These are phyloP conservation scores for Ophiostoma fasciatum DNA, from an alignment of 2,329 filamentous ascomycete species.

Conservation along the genomic window DNA sequence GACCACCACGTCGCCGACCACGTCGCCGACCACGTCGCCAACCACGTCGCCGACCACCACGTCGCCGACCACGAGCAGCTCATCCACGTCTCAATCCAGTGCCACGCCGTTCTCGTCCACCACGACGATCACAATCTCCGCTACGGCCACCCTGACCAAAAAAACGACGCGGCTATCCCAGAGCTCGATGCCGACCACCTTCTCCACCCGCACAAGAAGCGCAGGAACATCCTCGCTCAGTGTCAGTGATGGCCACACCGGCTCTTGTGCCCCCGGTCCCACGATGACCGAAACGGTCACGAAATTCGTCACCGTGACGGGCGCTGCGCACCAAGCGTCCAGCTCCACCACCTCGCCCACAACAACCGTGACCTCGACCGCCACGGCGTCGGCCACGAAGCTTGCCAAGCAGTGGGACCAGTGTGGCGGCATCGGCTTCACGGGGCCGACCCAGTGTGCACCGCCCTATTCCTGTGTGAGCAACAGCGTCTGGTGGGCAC, in stretches of 20 bases:
- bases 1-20: too few species aligned
- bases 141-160: constrained; percentile 8
- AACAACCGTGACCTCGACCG: constrained; percentile 2
- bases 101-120: constrained; percentile 11
- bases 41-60: too few species aligned
- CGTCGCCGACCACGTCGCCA: too few species aligned
- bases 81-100: constrained; percentile 8
- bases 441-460: constrained; percentile 19
- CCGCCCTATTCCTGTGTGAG: constrained; percentile 18
- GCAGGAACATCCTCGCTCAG: too few species aligned
- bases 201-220: neutral
- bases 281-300: neutral
- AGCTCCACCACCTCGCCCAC: neutral
- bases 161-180: neutral
- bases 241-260: too few species aligned
- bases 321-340: neutral
- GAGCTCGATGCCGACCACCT: neutral
- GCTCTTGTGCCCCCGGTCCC: neutral
- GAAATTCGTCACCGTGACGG: neutral
- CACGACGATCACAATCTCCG: constrained; percentile 11
- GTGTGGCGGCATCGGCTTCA: constrained; percentile 22
- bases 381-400: neutral
- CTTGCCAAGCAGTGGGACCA: constrained; percentile 21
- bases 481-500: constrained; percentile 19
- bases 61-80: constrained; percentile 2